Base-by-base conservation (phyloP, 2,329 filamentous ascomycete species). In the Penicillium sumatraense region DNA sequence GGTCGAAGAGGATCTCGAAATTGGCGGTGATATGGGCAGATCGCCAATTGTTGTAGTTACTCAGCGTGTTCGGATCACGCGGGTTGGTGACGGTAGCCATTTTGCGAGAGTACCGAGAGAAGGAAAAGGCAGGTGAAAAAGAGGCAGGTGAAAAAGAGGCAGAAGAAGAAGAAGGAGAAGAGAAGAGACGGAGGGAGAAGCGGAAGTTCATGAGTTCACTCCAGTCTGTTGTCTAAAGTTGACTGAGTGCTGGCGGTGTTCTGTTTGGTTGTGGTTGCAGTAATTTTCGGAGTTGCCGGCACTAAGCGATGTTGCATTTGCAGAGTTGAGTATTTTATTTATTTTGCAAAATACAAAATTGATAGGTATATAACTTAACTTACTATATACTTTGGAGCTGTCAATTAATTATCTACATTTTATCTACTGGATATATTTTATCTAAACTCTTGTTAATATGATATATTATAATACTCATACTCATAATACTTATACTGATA, bases 21-120 rank as follows among this genome's bases (percentile, higher is more conserved):
- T 89, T 86, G 54, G 90, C 89, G 18, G 85, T 88, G 18, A 91
- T 95, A 78, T 97, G 92, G 71, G 83, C 87, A 16, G 91, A 96
- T 58, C 85, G 81, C 87, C 91, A 97, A 53, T 89, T 87, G 74
- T 90, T 87, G 76, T 97, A 97, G 80, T 98, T 98, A 71, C 90
- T 89, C 56, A 95, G 78, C 23, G 95, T 97, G 74, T 92, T 96
- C 50, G 92, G 92, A 77, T 98, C 93, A 68, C 90, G 85, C 48
- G 81, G 78, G 42, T 73, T 71, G 38, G 72, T 74, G 61, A 79
- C 78, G 36, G 62, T 66, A 36, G 71, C 70, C 71, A 77, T 75
- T n/a, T 68, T 73, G 57, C 69, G 71, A 36, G 65, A 14, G 16
- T 10, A 20, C 47, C 26, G 48, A 54, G 31, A 44, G 35, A 11